phyloP scores from a whole-genome alignment of 2,329 filamentous ascomycete species.

The Calonectria multiphialidica region DNA sequence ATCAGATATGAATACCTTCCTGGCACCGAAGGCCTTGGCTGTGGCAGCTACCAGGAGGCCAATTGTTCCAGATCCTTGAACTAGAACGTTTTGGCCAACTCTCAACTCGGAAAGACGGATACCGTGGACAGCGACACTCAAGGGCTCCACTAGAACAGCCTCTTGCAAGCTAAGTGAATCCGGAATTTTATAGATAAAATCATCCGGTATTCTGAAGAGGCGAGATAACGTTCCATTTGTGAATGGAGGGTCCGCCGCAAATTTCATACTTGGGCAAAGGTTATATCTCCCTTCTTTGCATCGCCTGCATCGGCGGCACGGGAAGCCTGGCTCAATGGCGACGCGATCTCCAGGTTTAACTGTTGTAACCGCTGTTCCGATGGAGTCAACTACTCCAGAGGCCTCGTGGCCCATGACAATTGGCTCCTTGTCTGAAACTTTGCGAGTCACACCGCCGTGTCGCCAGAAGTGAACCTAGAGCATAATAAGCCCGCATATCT shows the following conservation, averaged over 20 bases:
- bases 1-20: conserved; percentile 51
- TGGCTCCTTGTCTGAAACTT: conserved; percentile 83
- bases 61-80: conserved; percentile 89
- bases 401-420: conserved; percentile 79
- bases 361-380: conserved; percentile 73
- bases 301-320: conserved; percentile 80
- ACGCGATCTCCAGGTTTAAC: conserved; percentile 83
- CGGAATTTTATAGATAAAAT: conserved; percentile 93
- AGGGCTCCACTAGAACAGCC: conserved; percentile 89
- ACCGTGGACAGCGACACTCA: conserved; percentile 89
- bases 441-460: conserved; percentile 82
- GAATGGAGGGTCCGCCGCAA: conserved; percentile 71
- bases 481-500: neutral
- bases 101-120: conserved; percentile 77
- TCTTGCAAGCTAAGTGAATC: conserved; percentile 81
- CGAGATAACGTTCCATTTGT: conserved; percentile 85
- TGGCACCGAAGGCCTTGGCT: conserved; percentile 85
- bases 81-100: conserved; percentile 81
- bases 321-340: conserved; percentile 88
- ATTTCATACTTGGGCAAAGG: conserved; percentile 88
- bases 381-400: conserved; percentile 80
- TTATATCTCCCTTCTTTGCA: conserved; percentile 91
- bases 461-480: conserved; percentile 84
- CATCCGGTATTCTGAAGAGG: conserved; percentile 84
- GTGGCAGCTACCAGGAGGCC: conserved; percentile 89